Evolutionary conservation across 192 early-diverging fungal genomes (phyloP).

Genomic region (Piromyces sp.): DNA sequence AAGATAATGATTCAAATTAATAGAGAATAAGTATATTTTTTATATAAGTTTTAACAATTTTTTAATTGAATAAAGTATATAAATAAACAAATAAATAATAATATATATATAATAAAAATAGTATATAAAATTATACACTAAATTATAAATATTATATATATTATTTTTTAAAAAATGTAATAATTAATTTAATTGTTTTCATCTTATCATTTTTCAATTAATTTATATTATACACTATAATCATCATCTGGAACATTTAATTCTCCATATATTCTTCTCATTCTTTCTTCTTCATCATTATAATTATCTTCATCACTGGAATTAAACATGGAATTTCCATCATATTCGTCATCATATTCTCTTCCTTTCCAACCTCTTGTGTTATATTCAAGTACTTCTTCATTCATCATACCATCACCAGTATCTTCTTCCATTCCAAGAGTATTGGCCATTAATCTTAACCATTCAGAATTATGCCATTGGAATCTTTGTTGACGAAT

Average conservation of each 20-base stretch:
- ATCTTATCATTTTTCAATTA: no score
- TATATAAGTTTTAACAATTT: no score
- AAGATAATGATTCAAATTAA: no score
- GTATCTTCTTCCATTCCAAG: not conserved
- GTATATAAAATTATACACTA: no score
- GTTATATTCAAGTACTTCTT: not conserved
- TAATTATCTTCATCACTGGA: not conserved
- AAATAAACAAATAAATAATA: no score
- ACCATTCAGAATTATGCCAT: constrained; percentile 40
- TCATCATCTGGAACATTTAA: not conserved
- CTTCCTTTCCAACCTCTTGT: not conserved
- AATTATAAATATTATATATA: no score
- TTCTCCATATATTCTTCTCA: not conserved
- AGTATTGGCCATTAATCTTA: not conserved
- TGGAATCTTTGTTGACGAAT: constrained; percentile 35
- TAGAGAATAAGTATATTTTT: no score
- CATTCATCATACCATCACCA: not conserved
- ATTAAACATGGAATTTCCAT: not conserved
- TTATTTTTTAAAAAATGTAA: no score
- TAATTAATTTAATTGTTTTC: no score
- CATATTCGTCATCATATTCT: not conserved
- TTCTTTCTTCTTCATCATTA: not conserved
- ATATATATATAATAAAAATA: no score
- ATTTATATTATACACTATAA: not conserved
- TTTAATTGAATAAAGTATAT: no score